Base-by-base conservation (phyloP, 2,329 filamentous ascomycete species). In the Aspergillus costaricaensis region DNA sequence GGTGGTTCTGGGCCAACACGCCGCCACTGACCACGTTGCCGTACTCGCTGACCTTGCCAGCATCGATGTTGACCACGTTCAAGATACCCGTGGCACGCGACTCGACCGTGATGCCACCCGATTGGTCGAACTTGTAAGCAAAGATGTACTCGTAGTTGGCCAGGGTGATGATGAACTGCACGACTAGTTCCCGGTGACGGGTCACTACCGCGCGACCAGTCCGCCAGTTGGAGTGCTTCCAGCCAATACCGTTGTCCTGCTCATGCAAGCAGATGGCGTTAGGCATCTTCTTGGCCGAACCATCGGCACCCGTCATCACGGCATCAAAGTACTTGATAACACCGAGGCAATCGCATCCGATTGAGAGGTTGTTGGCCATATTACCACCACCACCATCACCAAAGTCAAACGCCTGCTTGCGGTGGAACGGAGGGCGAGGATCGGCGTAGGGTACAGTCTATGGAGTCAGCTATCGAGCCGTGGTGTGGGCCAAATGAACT, bases 371-470 rank as follows among this genome's bases (percentile, higher is more conserved):
- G 69, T 91, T 91, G 15, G 87, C 86, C 51, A 82, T 85, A 52
- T 85, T 82, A 1, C 89, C 89, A 23, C 86, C 85, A 5, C 88
- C 88, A 9, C 83, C 86, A 60, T 91, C 88, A 7, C 89, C 89
- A 61, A 91, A 85, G 66, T 91, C 88, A 67, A 91, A 91, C 0
- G 88, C 88, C 56, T 88, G 85, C 71, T 91, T 91, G 44, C 88
- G 82, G 55, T 88, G 86, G 70, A 85, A 90, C 0, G 88, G 88
- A 0, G 81, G 77, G 1, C 88, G 82, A 0, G 86, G 86, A 66
- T 91, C 88, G 3, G 80, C 87, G 65, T 91, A 91, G 0, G 87
- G 87, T 0, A 90, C 86, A 1, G 72, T 75, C 72, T 71, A 19
- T 12, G 1, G 1, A 30, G 12, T 65, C 23, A 66, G 58, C 14